These are phyloP conservation scores for Lasiosphaeria miniovina DNA, from an alignment of 495 filamentous ascomycete genomes.

Conservation along the genomic window DNA sequence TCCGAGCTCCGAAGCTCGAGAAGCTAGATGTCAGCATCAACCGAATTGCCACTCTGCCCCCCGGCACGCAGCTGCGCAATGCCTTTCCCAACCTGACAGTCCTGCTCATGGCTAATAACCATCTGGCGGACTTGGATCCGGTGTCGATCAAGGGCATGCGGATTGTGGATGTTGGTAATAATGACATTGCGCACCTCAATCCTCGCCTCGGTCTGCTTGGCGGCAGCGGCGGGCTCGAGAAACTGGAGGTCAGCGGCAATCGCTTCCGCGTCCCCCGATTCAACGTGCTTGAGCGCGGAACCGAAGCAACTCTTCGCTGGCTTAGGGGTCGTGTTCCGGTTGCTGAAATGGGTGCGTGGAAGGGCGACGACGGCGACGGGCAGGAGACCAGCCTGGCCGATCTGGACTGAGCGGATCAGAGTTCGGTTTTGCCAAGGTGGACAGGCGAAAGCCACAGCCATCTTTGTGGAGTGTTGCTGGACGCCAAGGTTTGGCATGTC, in stretches of 20 bases:
- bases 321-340: constrained; percentile 72
- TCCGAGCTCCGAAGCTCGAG: constrained; percentile 68
- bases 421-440: neutral
- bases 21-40: constrained; percentile 80
- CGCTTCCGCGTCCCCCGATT: constrained; percentile 82
- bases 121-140: constrained; percentile 65
- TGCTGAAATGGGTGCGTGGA: constrained; percentile 55
- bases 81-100: constrained; percentile 64
- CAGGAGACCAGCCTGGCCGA: constrained; percentile 27
- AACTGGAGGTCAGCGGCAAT: constrained; percentile 71
- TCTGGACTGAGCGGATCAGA: constrained; percentile 23
- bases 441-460: neutral
- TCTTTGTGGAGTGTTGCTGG: neutral
- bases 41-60: constrained; percentile 64
- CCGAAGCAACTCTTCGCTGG: constrained; percentile 81
- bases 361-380: constrained; percentile 33
- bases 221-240: constrained; percentile 47
- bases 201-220: constrained; percentile 72
- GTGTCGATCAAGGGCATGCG: constrained; percentile 71
- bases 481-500: neutral
- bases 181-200: constrained; percentile 74
- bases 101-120: constrained; percentile 74
- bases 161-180: constrained; percentile 74
- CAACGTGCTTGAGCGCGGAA: constrained; percentile 83
- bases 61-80: constrained; percentile 44